phyloP scores from a whole-genome alignment of 257 asterid species.

The Solanum sejunctum region DNA sequence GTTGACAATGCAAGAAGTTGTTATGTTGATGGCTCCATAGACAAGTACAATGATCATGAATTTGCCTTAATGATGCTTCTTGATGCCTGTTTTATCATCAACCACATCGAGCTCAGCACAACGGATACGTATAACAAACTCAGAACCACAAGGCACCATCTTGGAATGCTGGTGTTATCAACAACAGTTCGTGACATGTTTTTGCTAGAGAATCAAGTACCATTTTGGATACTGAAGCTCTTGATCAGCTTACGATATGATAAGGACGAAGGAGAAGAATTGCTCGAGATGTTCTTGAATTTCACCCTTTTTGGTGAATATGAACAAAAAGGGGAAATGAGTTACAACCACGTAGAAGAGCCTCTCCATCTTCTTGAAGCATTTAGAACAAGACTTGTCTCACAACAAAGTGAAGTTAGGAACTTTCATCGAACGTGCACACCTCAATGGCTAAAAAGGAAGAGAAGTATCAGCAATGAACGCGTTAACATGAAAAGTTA shows the following conservation, averaged over 20 bases:
- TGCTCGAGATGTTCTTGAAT: neutral
- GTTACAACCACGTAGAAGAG: neutral
- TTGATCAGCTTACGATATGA: neutral
- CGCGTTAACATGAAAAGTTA: neutral
- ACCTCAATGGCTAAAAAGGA: neutral
- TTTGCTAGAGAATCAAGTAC: neutral
- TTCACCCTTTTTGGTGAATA: neutral
- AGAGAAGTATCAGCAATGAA: neutral
- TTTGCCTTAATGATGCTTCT: neutral
- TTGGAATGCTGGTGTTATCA: neutral
- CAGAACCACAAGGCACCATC: neutral
- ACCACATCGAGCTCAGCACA: neutral
- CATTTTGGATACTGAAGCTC: neutral
- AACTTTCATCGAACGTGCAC: neutral
- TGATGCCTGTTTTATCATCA: neutral
- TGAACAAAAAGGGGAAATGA: neutral
- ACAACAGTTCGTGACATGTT: conserved; percentile 1
- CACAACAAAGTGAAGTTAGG: neutral
- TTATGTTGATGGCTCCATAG: neutral
- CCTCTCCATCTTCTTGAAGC: neutral
- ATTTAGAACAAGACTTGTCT: neutral
- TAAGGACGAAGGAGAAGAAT: neutral
- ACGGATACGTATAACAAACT: neutral
- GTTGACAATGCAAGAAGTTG: neutral
- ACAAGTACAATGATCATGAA: neutral